A percentile compares a stretch with the other conserved stretches of the same genome.
These are phyloP conservation scores for Otatea glauca DNA, from an alignment of 176 grass and related monocot genomes.

Conservation along the genomic window DNA sequence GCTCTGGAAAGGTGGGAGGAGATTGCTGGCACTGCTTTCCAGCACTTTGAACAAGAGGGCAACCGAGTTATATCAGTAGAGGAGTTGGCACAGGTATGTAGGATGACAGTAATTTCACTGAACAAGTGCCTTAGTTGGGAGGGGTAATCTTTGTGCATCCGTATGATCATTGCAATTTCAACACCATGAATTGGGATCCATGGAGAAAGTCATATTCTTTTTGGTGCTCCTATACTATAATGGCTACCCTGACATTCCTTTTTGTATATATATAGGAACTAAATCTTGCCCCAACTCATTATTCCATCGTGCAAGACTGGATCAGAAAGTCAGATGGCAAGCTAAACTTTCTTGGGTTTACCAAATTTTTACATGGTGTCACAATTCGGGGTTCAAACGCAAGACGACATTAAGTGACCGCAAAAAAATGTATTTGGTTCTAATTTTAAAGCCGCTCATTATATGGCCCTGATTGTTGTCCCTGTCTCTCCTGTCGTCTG, in stretches of 20 bases:
- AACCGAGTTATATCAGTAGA: slow-evolving; percentile 83
- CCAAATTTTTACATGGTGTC: slow-evolving; percentile 99
- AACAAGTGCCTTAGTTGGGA: not conserved
- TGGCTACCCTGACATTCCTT: not conserved
- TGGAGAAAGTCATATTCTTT: not conserved
- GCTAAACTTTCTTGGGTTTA: slow-evolving; percentile 92
- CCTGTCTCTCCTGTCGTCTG: slow-evolving; percentile 25
- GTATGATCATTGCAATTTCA: not conserved
- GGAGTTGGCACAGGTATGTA: slow-evolving; percentile 84
- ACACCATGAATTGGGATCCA: not conserved
- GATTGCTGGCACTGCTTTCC: slow-evolving; percentile 88
- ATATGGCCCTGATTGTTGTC: slow-evolving; percentile 55
- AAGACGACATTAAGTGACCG: slow-evolving; percentile 76
- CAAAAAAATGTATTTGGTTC: slow-evolving; percentile 63
- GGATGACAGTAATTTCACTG: not conserved
- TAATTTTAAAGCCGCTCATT: slow-evolving; percentile 63
- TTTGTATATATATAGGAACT: slow-evolving; percentile 65
- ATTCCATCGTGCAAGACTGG: slow-evolving; percentile 93
- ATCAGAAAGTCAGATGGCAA: slow-evolving; percentile 95
- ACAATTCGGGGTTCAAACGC: slow-evolving; percentile 83
- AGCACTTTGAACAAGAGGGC: slow-evolving; percentile 87
- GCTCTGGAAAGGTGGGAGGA: slow-evolving; percentile 97
- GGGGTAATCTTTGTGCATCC: not conserved
- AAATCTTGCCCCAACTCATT: slow-evolving; percentile 75
- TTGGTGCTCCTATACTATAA: too few relatives aligned